Base-by-base conservation (phyloP, 257 asterid genomes). In the Jaltomata sinuosa region DNA sequence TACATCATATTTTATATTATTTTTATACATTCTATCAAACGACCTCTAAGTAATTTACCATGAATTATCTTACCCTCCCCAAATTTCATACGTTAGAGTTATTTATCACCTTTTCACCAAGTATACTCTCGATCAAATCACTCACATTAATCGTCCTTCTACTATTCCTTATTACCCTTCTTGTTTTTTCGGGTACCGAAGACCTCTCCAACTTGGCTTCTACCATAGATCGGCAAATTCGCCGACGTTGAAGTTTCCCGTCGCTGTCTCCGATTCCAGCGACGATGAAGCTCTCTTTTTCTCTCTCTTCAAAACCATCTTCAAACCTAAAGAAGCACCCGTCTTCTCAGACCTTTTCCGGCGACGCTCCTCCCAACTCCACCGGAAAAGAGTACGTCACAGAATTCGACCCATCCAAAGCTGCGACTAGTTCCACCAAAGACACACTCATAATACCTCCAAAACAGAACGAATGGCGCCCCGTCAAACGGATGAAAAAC, bases 271-370 rank as follows among this genome's bases (percentile, higher is more conserved):
- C 40, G 27, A 7, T 74, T 45, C 38, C 57, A 0, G 79, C 22
- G 57, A 59, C 50, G 65, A 94, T 93, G 97, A 95, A 94, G 86
- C 85, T 95, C 15, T 94, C 99, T 0, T 95, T 95, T 76, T 88
- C 97, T 18, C 85, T 92, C 31, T 76, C 91, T 47, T 82, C 93
- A 55, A 95, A 95, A 85, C n/a, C 94, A 21, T 83, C 85, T 64
- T 82, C 89, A 91, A 90, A 84, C 59, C 87, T 69, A 88, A 86
- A 76, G 90, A 88, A 83, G 50, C 91, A 22, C 8, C 94, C 8
- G 21, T 74, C 81, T 47, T 81, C 84, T 45, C 90, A 85, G 83
- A 50, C 79, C 40, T 89, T 67, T 42, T 19, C 61, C 45, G 25
- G 74, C 78, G 22, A 82, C 16, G 84, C 65, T 76, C 36, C 74